phyloP scores from a whole-genome alignment of 805 yeast species.

The Wickerhamomyces pijperi region DNA sequence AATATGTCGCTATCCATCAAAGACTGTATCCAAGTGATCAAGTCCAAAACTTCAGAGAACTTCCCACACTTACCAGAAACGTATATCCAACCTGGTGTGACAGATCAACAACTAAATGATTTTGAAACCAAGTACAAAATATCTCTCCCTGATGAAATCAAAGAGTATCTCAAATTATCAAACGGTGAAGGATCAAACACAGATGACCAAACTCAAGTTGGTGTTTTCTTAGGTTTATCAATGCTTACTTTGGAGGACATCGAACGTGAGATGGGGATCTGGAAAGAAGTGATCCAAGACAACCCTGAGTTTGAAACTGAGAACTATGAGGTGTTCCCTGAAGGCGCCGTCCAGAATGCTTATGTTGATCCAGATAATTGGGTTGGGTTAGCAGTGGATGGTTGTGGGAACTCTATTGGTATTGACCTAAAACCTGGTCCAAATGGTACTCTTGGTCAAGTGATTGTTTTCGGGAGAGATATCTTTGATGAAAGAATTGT shows the following conservation, averaged over 20 bases:
- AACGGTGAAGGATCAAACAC: not conserved
- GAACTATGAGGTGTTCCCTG: conserved; percentile 3
- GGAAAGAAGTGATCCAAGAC: conserved; percentile 8
- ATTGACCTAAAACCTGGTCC: conserved; percentile 10
- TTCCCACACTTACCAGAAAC: not conserved
- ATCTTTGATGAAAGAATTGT: conserved; percentile 5
- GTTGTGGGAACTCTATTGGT: conserved; percentile 11
- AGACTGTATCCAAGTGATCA: not conserved
- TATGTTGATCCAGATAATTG: conserved; percentile 7
- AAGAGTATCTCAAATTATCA: not conserved
- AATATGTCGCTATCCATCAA: not conserved
- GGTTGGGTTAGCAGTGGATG: conserved; percentile 9
- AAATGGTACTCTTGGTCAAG: conserved; percentile 9
- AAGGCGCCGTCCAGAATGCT: conserved; percentile 2
- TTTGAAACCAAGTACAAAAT: not conserved
- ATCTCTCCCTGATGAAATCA: not conserved
- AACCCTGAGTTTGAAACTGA: conserved; percentile 5
- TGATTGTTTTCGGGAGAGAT: conserved; percentile 9
- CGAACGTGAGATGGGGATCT: conserved; percentile 4
- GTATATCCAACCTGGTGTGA: not conserved
- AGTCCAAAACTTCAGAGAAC: not conserved
- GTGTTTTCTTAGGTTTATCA: conserved; percentile 4
- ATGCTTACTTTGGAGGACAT: conserved; percentile 5
- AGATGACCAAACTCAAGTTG: not conserved
- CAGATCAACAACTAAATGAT: not conserved